Evolutionary conservation across 2,329 filamentous ascomycete species (phyloP), one percentile per base, ranked within the genome.

Genomic region (Botrytis porri): DNA sequence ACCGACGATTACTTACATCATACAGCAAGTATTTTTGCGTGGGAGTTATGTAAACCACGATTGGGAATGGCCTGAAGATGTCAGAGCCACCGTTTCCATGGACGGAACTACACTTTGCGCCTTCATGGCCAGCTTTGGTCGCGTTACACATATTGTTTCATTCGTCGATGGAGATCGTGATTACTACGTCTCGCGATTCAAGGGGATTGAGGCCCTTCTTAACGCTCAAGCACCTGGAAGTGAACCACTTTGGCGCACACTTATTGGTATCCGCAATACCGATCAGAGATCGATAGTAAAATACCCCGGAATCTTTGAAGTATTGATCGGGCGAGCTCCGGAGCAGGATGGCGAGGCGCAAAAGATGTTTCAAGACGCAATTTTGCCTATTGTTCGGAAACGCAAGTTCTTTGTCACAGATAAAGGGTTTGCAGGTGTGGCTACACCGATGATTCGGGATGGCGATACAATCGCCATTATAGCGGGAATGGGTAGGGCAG

Each of bases 1-100:
- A 6, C 71, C 71, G 25, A 73, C 54, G 22, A 73, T 73, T 65
- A 32, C 48, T 35, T 73, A 73, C 25, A 70, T 73, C n/a, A 35
- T 73, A 32, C 35, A 70, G 14, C 65, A 70, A 16, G 51, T 69
- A 5, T 72, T 72, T 35, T 37, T 72, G 32, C 70, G 70, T 18
- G 70, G 63, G 20, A 48, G 63, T 37, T 72, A 63, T 29, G 37
- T 39, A 12, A 20, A 69, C 37, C 25, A 65, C 22, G 4, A 14
- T 43, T 72, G 63, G 70, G 29, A 59, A 4, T 72, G 63, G 63
- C 14, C 48, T 18, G 35, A 72, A 25, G 48, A 39, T n/a, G 5
- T 29, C 16, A 54, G 48, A 41, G 45, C 64, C 4, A 54, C 22
- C 5, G 39, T 72, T 18, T 59, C n/a, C 18, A 9, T 16, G 2